Conservation (phyloP, 2,329 filamentous ascomycete genomes). For the Clonostachys sp. region DNA sequence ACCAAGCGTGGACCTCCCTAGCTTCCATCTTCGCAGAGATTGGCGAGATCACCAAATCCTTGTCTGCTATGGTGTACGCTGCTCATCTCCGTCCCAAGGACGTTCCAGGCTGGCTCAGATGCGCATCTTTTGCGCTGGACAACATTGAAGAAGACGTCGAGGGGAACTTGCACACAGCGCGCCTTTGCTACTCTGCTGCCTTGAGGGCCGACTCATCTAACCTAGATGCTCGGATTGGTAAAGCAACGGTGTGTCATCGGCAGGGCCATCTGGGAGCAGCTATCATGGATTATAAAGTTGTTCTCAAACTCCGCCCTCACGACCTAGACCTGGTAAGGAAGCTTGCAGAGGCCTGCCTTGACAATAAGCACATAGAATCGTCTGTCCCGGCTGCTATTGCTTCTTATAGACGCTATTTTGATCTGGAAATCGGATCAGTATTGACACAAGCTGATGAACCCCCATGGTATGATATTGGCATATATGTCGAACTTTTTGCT, state of each 20-base stretch:
- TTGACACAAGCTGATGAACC: constrained; percentile 28
- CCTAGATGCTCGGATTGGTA: constrained; percentile 52
- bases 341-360: constrained; percentile 52
- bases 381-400: constrained; percentile 32
- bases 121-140: constrained; percentile 52
- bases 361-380: constrained; percentile 39
- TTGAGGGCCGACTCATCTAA: constrained; percentile 53
- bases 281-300: constrained; percentile 50
- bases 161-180: constrained; percentile 46
- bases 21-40: constrained; percentile 58
- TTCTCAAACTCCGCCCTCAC: constrained; percentile 45
- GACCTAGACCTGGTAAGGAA: constrained; percentile 52
- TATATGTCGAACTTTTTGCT: constrained; percentile 78
- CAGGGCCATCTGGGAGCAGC: constrained; percentile 49
- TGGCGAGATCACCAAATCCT: constrained; percentile 49
- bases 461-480: constrained; percentile 78
- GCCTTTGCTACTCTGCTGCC: constrained; percentile 55
- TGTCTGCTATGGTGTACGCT: constrained; percentile 57
- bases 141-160: constrained; percentile 40
- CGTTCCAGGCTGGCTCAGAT: constrained; percentile 52
- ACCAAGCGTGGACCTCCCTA: constrained; percentile 60
- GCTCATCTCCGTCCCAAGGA: constrained; percentile 60
- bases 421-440: constrained; percentile 27
- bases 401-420: constrained; percentile 44
- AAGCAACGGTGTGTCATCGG: constrained; percentile 53